These are phyloP conservation scores for Dissophora ornata DNA, from an alignment of 192 early-diverging fungal species.

Conservation along the genomic window DNA sequence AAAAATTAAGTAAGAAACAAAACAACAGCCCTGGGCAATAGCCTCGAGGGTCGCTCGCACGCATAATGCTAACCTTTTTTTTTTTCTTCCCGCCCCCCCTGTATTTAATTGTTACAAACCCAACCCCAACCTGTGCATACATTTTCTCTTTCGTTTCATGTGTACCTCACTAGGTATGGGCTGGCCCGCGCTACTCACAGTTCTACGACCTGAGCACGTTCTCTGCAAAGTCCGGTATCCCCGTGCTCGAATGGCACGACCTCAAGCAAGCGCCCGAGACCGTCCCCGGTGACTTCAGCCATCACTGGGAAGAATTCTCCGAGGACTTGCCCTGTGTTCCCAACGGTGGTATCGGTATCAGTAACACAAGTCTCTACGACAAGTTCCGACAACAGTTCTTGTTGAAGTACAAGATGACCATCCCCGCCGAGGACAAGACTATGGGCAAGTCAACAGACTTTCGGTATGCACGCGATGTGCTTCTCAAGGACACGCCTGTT, in stretches of 20 bases:
- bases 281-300: constrained; percentile 8
- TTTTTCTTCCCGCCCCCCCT: no score
- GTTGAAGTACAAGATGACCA: constrained; percentile 10
- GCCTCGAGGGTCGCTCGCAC: no score
- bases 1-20: no score
- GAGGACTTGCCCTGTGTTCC: constrained; percentile 33
- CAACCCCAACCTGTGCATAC: no score
- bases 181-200: constrained; percentile 33
- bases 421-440: constrained; percentile 10
- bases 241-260: constrained; percentile 37
- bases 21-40: no score
- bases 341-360: constrained; percentile 29
- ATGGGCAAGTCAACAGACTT: constrained; percentile 25
- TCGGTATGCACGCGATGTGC: constrained; percentile 27
- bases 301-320: constrained; percentile 33
- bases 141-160: no score
- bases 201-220: constrained; percentile 37
- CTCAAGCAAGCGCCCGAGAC: constrained; percentile 28
- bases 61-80: no score
- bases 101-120: no score
- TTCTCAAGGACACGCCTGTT: constrained; percentile 18
- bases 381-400: constrained; percentile 43
- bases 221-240: constrained; percentile 19
- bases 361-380: constrained; percentile 18
- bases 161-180: constrained; percentile 18